Conservation (phyloP, 129 eudicot species). For the Dittrichia graveolens region DNA sequence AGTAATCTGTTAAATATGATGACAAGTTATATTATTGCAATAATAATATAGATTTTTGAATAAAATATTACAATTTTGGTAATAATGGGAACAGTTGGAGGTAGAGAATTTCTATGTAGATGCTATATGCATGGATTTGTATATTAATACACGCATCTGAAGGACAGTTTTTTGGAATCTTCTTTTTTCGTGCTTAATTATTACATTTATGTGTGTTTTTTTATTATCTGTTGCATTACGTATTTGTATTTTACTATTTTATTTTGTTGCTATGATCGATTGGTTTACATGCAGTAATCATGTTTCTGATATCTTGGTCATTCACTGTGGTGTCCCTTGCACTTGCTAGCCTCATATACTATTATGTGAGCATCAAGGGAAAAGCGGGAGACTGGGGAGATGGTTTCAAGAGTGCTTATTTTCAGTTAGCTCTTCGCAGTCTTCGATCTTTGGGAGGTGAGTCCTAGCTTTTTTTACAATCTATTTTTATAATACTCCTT, state of each 20-base stretch:
- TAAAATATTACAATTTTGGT: background rate
- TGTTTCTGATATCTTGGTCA: constrained; percentile 96
- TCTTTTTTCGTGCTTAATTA: background rate
- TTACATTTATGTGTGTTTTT: constrained; percentile 2
- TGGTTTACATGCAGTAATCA: constrained; percentile 69
- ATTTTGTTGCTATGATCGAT: constrained; percentile 4
- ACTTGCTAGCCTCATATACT: constrained; percentile 91
- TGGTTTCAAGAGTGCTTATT: constrained; percentile 99
- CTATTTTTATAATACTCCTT: no score
- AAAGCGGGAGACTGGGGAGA: constrained; percentile 99
- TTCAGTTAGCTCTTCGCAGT: constrained; percentile 98
- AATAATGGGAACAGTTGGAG: background rate
- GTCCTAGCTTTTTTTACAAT: constrained; percentile 15
- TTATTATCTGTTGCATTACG: background rate
- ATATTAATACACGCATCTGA: background rate
- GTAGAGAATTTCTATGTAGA: background rate
- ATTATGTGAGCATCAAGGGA: constrained; percentile 95
- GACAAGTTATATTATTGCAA: background rate
- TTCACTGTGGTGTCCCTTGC: constrained; percentile 96
- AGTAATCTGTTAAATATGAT: background rate
- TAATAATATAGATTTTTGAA: no score
- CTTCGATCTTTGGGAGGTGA: constrained; percentile 98
- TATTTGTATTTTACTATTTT: constrained; percentile 8
- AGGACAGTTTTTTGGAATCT: background rate
- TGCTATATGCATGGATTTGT: background rate